Percentiles rank a stretch among this genome's conserved stretches.
Conservation (phyloP, 345 rosid species). For the Litchi chinensis region DNA sequence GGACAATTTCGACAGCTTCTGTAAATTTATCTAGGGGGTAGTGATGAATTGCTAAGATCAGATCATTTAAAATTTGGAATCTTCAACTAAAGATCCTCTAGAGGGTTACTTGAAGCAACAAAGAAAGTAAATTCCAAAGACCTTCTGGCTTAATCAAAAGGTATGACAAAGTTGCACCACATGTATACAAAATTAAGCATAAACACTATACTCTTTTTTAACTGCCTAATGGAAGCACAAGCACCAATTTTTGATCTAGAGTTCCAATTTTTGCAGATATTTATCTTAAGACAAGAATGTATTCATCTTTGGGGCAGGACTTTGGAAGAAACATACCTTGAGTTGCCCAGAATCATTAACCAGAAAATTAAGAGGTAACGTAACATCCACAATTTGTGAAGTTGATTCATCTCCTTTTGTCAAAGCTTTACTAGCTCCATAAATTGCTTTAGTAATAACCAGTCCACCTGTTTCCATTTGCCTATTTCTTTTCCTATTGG, state of each 20-base stretch:
- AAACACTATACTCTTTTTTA: not conserved
- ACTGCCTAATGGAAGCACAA: not conserved
- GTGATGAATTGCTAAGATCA: not conserved
- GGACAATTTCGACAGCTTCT: not conserved
- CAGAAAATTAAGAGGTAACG: constrained; percentile 87
- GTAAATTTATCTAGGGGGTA: not conserved
- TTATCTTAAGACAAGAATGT: not conserved
- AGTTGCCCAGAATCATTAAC: constrained; percentile 79
- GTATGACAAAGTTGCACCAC: not conserved
- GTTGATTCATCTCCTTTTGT: constrained; percentile 48
- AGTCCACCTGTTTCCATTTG: constrained; percentile 76
- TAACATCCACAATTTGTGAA: constrained; percentile 71
- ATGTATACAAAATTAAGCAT: not conserved
- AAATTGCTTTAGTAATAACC: constrained; percentile 69
- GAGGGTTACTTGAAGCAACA: not conserved
- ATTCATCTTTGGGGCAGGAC: not conserved
- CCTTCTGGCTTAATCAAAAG: not conserved
- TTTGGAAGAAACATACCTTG: constrained; percentile 49
- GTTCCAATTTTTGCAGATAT: not conserved
- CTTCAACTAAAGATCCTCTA: not conserved
- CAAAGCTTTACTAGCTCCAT: constrained; percentile 67
- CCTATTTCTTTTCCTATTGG: constrained; percentile 72
- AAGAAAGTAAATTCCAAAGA: not conserved
- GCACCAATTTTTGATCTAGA: not conserved
- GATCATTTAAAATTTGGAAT: not conserved